Evolutionary conservation across 1,139 yeast species (phyloP), one percentile per base, ranked within the genome.

Genomic region (Geotrichum aggregatum): DNA sequence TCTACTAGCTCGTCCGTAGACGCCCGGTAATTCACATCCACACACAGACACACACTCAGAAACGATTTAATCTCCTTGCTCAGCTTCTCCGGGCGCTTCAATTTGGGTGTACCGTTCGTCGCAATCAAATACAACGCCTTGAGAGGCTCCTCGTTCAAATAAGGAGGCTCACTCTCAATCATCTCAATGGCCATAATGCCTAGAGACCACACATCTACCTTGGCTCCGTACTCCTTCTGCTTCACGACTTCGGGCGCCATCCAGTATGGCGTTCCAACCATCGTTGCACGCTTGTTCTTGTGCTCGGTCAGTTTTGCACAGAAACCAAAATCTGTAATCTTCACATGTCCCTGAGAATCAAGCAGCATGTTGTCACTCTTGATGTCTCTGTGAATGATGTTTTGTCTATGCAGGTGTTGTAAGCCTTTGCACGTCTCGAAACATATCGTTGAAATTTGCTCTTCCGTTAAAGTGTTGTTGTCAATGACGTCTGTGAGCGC

Each of bases 201-300:
- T 58, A 92, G 74, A 2, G 96, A 88, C 98, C 98, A 92, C 38
- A 94, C 94, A 69, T 92, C 98, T 21, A 92, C 97, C 69, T 92
- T 92, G 61, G 87, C 96, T 62, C 91, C 98, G 64, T 92, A 92
- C 64, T 89, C 96, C 69, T 89, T 88, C 64, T 91, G 97, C 70
- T 89, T 87, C 50, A 92, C 97, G 47, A 92, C 98, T 71, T 92
- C 98, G 2, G 98, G 98, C 0, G 98, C 98, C 98, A 92, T 92
- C 98, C 98, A 92, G 69, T 92, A 92, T 11, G 98, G 98, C 0
- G 98, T 92, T 38, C 98, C 98, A 3, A 91, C 98, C 97, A 92
- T 89, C 0, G 98, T 92, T 8, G 97, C 97, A 59, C 98, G 79
- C 70, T 92, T 92, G 58, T 85, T 85, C 71, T 94, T 82, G 66